Conservation (phyloP, 208 protist genomes). For the Polymyxa betae region DNA sequence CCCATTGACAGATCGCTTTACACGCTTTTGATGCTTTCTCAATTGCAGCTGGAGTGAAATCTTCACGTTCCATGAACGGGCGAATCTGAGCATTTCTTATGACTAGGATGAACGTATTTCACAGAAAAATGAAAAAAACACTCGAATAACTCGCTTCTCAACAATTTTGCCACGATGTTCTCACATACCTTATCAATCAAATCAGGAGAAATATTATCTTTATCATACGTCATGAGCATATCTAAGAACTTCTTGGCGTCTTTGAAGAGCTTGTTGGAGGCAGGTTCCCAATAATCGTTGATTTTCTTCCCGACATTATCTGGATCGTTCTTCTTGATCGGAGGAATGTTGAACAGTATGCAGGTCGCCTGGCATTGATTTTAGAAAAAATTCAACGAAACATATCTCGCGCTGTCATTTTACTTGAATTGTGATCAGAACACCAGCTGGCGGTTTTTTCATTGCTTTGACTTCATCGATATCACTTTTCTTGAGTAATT, state of each 20-base stretch:
- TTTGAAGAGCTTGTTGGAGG: conserved; percentile 79
- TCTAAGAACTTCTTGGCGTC: conserved; percentile 90
- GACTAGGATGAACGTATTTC: no score
- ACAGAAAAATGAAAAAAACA: background rate
- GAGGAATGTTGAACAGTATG: conserved; percentile 89
- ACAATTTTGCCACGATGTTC: no score
- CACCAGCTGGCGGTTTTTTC: conserved; percentile 88
- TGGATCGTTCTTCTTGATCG: conserved; percentile 78
- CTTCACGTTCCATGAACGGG: conserved; percentile 85
- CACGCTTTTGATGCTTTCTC: conserved; percentile 91
- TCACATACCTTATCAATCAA: conserved; percentile 84
- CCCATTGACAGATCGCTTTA: conserved; percentile 96
- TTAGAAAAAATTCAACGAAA: background rate
- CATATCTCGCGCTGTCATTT: background rate
- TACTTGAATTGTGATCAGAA: conserved; percentile 93
- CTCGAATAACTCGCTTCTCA: background rate
- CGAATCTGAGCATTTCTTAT: no score
- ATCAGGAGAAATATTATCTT: conserved; percentile 88
- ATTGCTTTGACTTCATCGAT: conserved; percentile 94
- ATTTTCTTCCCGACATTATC: conserved; percentile 61
- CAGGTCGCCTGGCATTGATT: conserved; percentile 82
- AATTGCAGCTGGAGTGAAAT: conserved; percentile 90
- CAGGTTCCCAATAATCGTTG: conserved; percentile 92
- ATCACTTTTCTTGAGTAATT: conserved; percentile 91
- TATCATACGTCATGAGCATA: conserved; percentile 76